Evolutionary conservation across 495 filamentous ascomycete genomes (phyloP).

Genomic region (Penicillium tannophilum): DNA sequence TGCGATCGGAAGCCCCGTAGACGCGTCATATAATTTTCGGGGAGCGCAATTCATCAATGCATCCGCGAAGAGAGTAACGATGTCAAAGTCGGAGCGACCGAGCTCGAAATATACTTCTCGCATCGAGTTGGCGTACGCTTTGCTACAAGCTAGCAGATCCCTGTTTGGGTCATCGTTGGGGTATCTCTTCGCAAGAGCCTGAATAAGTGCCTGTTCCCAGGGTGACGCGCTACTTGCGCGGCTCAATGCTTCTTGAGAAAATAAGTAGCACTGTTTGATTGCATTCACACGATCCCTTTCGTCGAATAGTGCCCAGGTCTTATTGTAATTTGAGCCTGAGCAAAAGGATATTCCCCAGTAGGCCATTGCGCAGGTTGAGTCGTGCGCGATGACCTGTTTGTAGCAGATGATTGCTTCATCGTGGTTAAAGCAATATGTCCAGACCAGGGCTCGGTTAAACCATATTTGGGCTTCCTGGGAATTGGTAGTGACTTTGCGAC

Average conservation of each 20-base stretch:
- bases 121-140: constrained; percentile 64
- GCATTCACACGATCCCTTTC: constrained; percentile 50
- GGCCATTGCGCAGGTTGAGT: constrained; percentile 60
- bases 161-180: constrained; percentile 42
- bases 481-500: constrained; percentile 47
- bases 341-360: constrained; percentile 70
- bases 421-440: constrained; percentile 69
- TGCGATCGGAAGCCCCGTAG: constrained; percentile 55
- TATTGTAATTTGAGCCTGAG: constrained; percentile 74
- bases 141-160: constrained; percentile 56
- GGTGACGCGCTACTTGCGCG: constrained; percentile 29
- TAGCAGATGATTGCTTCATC: constrained; percentile 64
- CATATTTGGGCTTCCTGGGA: constrained; percentile 52
- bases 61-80: constrained; percentile 65
- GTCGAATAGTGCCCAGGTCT: constrained; percentile 70
- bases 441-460: constrained; percentile 64
- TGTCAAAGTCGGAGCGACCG: constrained; percentile 56
- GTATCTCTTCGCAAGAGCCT: constrained; percentile 58
- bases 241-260: constrained; percentile 43
- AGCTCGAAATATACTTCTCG: constrained; percentile 52
- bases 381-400: constrained; percentile 53
- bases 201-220: constrained; percentile 59
- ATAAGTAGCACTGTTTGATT: constrained; percentile 46
- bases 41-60: constrained; percentile 70
- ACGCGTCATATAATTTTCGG: constrained; percentile 66